Evolutionary conservation across 805 yeast genomes (phyloP).

Genomic region (Candida saitoana): DNA sequence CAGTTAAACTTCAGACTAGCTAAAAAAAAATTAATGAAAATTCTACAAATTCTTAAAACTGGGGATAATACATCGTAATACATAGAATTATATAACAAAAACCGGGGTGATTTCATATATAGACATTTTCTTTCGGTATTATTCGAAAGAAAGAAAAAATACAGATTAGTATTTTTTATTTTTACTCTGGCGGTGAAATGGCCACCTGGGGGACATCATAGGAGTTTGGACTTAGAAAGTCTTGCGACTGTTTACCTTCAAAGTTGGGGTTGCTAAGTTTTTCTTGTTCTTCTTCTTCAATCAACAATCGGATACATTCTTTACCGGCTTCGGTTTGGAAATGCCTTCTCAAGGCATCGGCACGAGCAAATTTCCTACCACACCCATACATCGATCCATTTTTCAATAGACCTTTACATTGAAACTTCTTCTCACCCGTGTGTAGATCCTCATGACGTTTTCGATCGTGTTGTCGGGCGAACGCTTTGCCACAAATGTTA

Average conservation of each 20-base stretch:
- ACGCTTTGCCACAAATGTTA: conserved; percentile 71
- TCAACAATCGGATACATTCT: conserved; percentile 35
- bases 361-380: conserved; percentile 44
- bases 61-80: conserved; percentile 1
- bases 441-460: conserved; percentile 54
- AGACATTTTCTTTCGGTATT: not conserved
- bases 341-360: conserved; percentile 43
- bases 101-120: not conserved
- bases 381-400: conserved; percentile 50
- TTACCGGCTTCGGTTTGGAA: conserved; percentile 47
- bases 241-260: conserved; percentile 5
- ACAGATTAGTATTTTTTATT: not conserved
- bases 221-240: conserved; percentile 16
- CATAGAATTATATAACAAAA: not conserved
- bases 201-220: conserved; percentile 30
- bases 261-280: conserved; percentile 9
- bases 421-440: conserved; percentile 69
- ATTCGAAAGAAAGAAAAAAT: not conserved
- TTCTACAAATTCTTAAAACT: too few relatives aligned
- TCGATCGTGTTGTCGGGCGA: conserved; percentile 47
- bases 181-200: conserved; percentile 33
- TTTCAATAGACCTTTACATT: conserved; percentile 62
- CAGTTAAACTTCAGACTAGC: too few relatives aligned
- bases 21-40: too few relatives aligned
- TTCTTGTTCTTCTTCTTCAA: conserved; percentile 39